Percentiles rank a stretch among this genome's conserved stretches.
Evolutionary conservation across 257 asterid genomes (phyloP).

Genomic region (Fraxinus anomala): DNA sequence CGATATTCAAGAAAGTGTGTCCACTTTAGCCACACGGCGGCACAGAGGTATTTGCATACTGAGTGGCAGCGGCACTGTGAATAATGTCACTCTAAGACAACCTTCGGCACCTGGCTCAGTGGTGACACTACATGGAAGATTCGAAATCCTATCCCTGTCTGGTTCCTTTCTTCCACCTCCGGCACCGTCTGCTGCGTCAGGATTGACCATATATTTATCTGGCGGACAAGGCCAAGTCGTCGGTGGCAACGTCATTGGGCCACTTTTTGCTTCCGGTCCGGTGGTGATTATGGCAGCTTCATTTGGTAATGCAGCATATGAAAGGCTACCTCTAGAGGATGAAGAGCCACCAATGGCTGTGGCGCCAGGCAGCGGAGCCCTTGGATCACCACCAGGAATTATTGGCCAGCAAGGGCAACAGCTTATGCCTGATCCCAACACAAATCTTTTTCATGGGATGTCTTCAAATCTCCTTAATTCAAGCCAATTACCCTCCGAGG

Average conservation of each 20-base stretch:
- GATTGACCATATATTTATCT: slow-evolving; percentile 46
- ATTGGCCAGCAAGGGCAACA: slow-evolving; percentile 30
- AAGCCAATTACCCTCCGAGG: not conserved
- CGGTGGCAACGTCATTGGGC: slow-evolving; percentile 52
- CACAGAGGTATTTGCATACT: slow-evolving; percentile 57
- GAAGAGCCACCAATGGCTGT: slow-evolving; percentile 31
- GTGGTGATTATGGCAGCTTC: slow-evolving; percentile 60
- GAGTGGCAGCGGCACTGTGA: slow-evolving; percentile 52
- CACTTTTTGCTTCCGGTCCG: slow-evolving; percentile 51
- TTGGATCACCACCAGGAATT: slow-evolving; percentile 35
- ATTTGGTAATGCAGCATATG: slow-evolving; percentile 56
- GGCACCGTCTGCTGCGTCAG: slow-evolving; percentile 50
- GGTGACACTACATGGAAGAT: slow-evolving; percentile 48
- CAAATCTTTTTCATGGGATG: slow-evolving; percentile 42
- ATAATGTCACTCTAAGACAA: slow-evolving; percentile 50
- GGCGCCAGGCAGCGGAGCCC: slow-evolving; percentile 32
- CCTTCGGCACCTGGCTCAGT: slow-evolving; percentile 47
- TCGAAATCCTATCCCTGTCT: slow-evolving; percentile 59
- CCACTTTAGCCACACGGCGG: slow-evolving; percentile 53
- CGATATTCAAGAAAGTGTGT: slow-evolving; percentile 45
- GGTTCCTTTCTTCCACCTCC: slow-evolving; percentile 59
- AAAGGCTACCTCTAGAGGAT: slow-evolving; percentile 52
- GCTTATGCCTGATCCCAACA: slow-evolving; percentile 29
- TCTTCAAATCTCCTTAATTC: slow-evolving; percentile 1
- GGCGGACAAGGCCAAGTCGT: slow-evolving; percentile 61